A percentile compares a stretch with the other conserved stretches of the same genome.
phyloP scores from a whole-genome alignment of 371 early-diverging fungal species.

The Coemansia sp. region DNA sequence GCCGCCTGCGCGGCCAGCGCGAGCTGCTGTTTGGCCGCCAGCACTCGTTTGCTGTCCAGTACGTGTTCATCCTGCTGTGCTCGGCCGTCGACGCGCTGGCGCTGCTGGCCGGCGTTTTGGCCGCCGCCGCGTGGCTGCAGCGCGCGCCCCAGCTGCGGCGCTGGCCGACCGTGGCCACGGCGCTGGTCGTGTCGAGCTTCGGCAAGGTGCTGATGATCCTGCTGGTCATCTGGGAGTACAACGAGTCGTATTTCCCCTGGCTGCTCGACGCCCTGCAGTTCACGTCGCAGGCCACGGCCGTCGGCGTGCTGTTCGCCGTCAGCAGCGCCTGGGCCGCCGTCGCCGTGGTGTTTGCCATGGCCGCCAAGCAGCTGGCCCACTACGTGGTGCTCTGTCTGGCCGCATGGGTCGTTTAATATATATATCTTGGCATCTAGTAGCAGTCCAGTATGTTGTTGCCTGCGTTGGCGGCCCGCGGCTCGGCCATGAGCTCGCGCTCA shows the following conservation, averaged over 20 bases:
- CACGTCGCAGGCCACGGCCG: slow-evolving; percentile 82
- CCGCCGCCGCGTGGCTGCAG: slow-evolving; percentile 45
- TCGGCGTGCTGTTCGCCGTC: slow-evolving; percentile 59
- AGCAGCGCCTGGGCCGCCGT: slow-evolving; percentile 41
- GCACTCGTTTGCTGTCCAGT: slow-evolving; percentile 58
- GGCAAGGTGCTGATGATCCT: slow-evolving; percentile 85
- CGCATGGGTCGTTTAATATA: slow-evolving; percentile 14
- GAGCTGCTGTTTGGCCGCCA: slow-evolving; percentile 58
- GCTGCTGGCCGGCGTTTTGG: slow-evolving; percentile 35
- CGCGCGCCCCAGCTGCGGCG: slow-evolving; percentile 31
- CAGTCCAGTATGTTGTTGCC: slow-evolving; percentile 52
- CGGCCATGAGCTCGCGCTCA: slow-evolving; percentile 39
- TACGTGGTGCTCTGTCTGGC: slow-evolving; percentile 15
- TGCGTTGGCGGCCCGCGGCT: slow-evolving; percentile 26
- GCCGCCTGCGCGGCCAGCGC: slow-evolving; percentile 60
- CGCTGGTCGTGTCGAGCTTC: slow-evolving; percentile 84
- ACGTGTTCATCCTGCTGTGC: slow-evolving; percentile 73
- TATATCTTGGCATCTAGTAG: slow-evolving; percentile 12
- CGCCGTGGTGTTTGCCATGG: slow-evolving; percentile 41
- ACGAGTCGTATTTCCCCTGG: slow-evolving; percentile 80
- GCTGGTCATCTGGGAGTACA: slow-evolving; percentile 95
- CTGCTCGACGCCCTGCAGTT: slow-evolving; percentile 73
- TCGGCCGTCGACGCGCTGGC: slow-evolving; percentile 65
- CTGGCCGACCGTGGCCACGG: slow-evolving; percentile 62
- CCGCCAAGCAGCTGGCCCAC: slow-evolving; percentile 45